phyloP scores from a whole-genome alignment of 2,329 filamentous ascomycete genomes.

The Polytolypa hystricis region DNA sequence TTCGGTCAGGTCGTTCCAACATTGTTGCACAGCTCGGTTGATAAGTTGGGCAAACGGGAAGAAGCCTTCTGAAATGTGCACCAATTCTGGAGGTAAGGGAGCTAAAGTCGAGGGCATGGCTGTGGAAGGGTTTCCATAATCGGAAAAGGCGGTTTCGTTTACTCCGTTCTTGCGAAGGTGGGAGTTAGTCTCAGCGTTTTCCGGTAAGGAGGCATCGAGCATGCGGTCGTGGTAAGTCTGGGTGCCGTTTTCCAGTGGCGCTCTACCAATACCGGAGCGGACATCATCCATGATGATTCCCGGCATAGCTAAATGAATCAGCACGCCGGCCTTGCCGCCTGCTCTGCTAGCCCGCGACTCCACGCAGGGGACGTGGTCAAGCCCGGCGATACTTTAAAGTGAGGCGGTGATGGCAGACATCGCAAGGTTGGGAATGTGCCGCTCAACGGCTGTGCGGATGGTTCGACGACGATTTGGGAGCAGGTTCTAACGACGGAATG shows the following conservation, averaged over 20 bases:
- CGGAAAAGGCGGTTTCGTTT: conserved; percentile 3
- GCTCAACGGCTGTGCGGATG: no score
- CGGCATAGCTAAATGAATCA: conserved; percentile 25
- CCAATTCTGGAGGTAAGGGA: conserved; percentile 40
- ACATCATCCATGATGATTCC: conserved; percentile 30
- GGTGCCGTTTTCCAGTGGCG: conserved; percentile 1
- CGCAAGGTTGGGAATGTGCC: no score
- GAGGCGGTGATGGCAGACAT: no score
- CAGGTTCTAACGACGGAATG: no score
- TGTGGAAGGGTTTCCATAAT: conserved; percentile 6
- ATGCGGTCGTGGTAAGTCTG: not conserved
- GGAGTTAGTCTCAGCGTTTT: not conserved
- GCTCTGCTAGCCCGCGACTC: no score
- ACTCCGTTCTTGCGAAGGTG: conserved; percentile 1
- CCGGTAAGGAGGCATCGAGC: not conserved
- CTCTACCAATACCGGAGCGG: not conserved
- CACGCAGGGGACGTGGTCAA: no score
- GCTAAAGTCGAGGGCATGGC: conserved; percentile 5
- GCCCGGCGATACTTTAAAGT: no score
- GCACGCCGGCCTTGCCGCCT: conserved; percentile 7
- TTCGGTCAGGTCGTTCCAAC: conserved; percentile 65
- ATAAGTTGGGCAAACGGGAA: conserved; percentile 66
- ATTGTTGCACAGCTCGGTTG: conserved; percentile 67
- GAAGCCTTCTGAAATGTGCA: conserved; percentile 65
- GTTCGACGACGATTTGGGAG: no score